phyloP scores from a whole-genome alignment of 2,329 filamentous ascomycete genomes.

The Sarocladium strictum region DNA sequence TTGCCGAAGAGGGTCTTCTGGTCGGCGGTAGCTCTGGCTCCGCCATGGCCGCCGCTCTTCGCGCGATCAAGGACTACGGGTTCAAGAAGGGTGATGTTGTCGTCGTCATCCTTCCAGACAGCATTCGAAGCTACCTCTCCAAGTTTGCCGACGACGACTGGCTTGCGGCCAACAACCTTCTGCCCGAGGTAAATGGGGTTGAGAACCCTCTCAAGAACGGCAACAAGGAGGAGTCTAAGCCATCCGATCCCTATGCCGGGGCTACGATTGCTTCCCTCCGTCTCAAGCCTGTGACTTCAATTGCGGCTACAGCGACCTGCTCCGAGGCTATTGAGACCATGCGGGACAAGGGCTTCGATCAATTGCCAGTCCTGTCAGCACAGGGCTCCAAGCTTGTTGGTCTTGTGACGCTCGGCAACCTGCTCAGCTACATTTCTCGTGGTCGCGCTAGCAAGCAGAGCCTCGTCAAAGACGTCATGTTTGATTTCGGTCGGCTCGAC shows the following conservation, averaged over 20 bases:
- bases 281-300: conserved; percentile 88
- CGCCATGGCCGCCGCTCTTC: conserved; percentile 75
- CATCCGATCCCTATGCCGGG: conserved; percentile 64
- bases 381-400: conserved; percentile 69
- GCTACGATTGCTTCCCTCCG: conserved; percentile 79
- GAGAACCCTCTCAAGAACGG: conserved; percentile 38
- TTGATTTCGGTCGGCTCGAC: conserved; percentile 81
- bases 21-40: conserved; percentile 92
- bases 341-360: conserved; percentile 97
- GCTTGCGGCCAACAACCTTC: conserved; percentile 92
- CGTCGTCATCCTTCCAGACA: conserved; percentile 89
- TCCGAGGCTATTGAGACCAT: conserved; percentile 92
- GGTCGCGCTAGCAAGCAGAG: conserved; percentile 70
- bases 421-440: conserved; percentile 82
- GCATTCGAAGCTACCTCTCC: conserved; percentile 92
- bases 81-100: conserved; percentile 79
- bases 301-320: conserved; percentile 65
- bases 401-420: conserved; percentile 88
- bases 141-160: conserved; percentile 99
- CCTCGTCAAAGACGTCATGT: conserved; percentile 87
- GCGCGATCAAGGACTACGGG: conserved; percentile 69
- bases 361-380: conserved; percentile 79
- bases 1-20: conserved; percentile 88
- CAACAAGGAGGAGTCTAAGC: conserved; percentile 28
- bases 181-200: conserved; percentile 50